Evolutionary conservation across 73 alveolate species (phyloP).

Genomic region (Paramecium primaurelia): DNA sequence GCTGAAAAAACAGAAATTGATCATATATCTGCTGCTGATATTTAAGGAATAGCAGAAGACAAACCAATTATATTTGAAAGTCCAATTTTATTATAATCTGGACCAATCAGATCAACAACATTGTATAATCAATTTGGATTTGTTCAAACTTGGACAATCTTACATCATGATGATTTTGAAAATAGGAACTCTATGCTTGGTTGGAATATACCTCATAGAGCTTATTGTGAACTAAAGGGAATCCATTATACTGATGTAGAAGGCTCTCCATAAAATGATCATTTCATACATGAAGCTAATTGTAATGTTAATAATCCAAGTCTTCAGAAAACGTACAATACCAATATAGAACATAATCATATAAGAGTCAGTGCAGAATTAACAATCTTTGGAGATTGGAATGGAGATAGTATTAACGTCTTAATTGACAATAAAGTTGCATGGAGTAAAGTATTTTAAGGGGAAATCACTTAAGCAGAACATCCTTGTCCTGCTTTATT

Average conservation of each 20-base stretch:
- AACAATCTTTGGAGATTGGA: constrained; percentile 39
- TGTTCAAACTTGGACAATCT: constrained; percentile 26
- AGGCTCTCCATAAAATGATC: not conserved
- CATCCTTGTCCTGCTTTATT: not conserved
- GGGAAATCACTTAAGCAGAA: not conserved
- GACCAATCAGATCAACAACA: not conserved
- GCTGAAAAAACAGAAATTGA: constrained; percentile 50
- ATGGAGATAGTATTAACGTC: constrained; percentile 14
- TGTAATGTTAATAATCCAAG: not conserved
- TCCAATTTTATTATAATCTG: not conserved
- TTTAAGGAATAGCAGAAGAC: not conserved
- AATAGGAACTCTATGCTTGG: not conserved
- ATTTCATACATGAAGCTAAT: constrained; percentile 24
- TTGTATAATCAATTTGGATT: not conserved
- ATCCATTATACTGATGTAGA: not conserved
- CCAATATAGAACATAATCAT: not conserved
- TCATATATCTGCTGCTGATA: constrained; percentile 51
- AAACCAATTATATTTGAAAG: constrained; percentile 29
- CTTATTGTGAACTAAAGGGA: not conserved
- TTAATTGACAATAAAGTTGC: not conserved
- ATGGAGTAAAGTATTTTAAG: not conserved
- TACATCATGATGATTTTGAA: constrained; percentile 50
- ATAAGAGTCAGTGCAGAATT: not conserved
- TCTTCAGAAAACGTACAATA: not conserved
- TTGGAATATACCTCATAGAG: constrained; percentile 44